Evolutionary conservation across 768 basidiomycete species (phyloP).

Genomic region (Tricholoma flavovirens): DNA sequence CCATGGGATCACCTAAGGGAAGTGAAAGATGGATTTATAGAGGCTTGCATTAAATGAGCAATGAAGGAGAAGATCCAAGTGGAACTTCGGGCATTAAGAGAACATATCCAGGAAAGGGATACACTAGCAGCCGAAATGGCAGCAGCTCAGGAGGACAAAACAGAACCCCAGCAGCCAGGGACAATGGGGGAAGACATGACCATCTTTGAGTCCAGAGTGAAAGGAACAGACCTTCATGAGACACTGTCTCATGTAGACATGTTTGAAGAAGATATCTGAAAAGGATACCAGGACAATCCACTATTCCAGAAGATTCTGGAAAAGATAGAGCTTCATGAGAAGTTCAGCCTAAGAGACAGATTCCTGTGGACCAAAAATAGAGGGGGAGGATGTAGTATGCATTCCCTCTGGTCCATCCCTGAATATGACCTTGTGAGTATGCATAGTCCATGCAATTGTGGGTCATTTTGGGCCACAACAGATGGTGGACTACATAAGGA

Average conservation of each 20-base stretch:
- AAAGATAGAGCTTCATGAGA: neutral
- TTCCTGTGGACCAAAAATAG: neutral
- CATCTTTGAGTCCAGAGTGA: no score
- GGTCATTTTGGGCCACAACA: slow-evolving; percentile 27
- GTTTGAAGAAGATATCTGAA: neutral
- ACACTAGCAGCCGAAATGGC: neutral
- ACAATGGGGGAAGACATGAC: neutral
- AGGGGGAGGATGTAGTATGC: slow-evolving; percentile 12
- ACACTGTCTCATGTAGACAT: neutral
- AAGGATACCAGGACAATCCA: neutral
- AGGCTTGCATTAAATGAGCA: neutral
- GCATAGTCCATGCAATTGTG: slow-evolving; percentile 19
- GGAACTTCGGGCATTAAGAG: neutral
- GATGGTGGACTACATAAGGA: slow-evolving; percentile 24
- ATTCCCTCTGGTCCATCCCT: slow-evolving; percentile 10
- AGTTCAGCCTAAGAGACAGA: neutral
- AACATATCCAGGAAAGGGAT: no score
- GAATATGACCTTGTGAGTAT: slow-evolving; percentile 2
- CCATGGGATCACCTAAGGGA: neutral
- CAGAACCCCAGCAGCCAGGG: neutral
- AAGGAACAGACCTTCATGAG: no score
- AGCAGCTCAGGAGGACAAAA: neutral
- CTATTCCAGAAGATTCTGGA: neutral
- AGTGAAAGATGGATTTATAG: neutral
- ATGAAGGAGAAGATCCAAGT: no score